phyloP scores from a whole-genome alignment of 23 red algal genomes.

The Gracilaria caudata region DNA sequence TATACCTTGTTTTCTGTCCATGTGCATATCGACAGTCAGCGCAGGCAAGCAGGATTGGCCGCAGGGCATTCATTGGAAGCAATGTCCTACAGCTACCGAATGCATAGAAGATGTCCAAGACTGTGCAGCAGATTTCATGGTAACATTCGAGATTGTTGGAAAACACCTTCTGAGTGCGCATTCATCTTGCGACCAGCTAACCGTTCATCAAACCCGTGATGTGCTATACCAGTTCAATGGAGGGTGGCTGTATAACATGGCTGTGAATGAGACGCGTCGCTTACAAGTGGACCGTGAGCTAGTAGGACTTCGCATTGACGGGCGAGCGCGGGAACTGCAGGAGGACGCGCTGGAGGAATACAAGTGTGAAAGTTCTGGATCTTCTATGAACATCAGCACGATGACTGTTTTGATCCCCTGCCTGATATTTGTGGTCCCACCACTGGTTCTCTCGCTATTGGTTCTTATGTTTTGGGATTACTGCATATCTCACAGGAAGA shows the following conservation, averaged over 20 bases:
- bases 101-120: constrained; percentile 10
- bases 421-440: constrained; percentile 43
- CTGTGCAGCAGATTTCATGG: background rate
- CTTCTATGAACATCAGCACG: constrained; percentile 3
- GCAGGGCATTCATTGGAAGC: background rate
- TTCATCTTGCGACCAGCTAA: constrained; percentile 14
- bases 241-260: constrained; percentile 43
- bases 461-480: constrained; percentile 25
- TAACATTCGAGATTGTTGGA: constrained; percentile 34
- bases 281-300: constrained; percentile 42
- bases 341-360: constrained; percentile 13
- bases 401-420: constrained; percentile 39
- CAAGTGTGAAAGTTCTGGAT: background rate
- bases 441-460: background rate
- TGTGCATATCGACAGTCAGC: background rate
- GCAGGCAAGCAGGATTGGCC: background rate
- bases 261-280: constrained; percentile 22
- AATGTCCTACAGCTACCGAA: constrained; percentile 30
- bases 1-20: background rate
- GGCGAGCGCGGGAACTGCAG: background rate
- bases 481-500: no score
- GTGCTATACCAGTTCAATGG: constrained; percentile 47
- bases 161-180: constrained; percentile 26
- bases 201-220: constrained; percentile 25
- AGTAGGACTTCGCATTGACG: constrained; percentile 23